Evolutionary conservation across 2,329 filamentous ascomycete genomes (phyloP), one percentile per base, ranked within the genome.

Genomic region (Didymella keratinophila): DNA sequence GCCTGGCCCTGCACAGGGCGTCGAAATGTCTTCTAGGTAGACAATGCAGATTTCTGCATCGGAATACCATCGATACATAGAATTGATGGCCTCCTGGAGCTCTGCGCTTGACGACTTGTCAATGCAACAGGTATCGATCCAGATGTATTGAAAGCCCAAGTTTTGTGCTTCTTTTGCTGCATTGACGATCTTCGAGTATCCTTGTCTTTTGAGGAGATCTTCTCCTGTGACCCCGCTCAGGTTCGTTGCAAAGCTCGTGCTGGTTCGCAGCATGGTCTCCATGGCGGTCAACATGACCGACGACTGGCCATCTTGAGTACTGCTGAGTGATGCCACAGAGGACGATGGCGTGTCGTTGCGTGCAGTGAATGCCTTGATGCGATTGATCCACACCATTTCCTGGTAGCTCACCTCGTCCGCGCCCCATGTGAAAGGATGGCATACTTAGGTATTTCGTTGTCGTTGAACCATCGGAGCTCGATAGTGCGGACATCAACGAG

Each of bases 81-180:
- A 67, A 41, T 66, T 68, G 42, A 68, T 68, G 5, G 65, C 60
- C 61, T 70, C 65, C 23, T 65, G 63, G 2, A 67, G 57, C 46
- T 67, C 65, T 21, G 65, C 59, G 37, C 64, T 66, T 11, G 61
- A 65, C 0, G 56, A 62, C 32, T 69, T 67, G 42, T 69, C 63
- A 45, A 69, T 69, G 36, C 63, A 65, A 36, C 65, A 67, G 6
- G 64, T 66, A 39, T 71, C 69, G 25, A 68, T 58, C 69, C 69
- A 71, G 14, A 69, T 56, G 34, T 62, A 64, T 4, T 52, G 42
- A 23, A 51, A 64, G 4, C 60, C 58, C 7, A 62, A 32, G 14
- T 48, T 52, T 25, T 55, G 56, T 3, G 63, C 60, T 32, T 60
- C 50, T 25, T 23, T 55, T 9, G 61, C 61, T 20, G 59, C 62